A percentile compares a stretch with the other conserved stretches of the same genome.
Evolutionary conservation across 2,329 filamentous ascomycete species (phyloP).

Genomic region (Elsinoe perseae): DNA sequence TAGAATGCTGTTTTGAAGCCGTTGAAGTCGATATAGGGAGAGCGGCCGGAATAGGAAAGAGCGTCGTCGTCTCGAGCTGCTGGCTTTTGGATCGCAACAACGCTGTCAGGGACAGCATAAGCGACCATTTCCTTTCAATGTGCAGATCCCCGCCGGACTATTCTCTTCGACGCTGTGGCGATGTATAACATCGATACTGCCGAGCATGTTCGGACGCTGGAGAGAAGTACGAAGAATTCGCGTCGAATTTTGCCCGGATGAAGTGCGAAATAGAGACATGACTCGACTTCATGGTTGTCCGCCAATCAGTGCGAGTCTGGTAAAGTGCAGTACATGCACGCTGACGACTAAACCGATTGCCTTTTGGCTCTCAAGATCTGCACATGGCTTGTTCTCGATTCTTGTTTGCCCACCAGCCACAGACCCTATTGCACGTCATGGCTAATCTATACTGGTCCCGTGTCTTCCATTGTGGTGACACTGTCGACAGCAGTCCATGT

Average conservation of each 20-base stretch:
- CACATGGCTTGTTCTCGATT: background rate
- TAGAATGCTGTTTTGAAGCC: background rate
- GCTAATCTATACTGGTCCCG: background rate
- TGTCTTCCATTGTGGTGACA: background rate
- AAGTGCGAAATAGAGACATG: background rate
- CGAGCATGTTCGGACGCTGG: background rate
- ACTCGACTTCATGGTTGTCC: background rate
- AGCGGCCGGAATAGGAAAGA: background rate
- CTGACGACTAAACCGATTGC: background rate
- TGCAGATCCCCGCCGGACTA: background rate
- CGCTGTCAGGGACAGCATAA: background rate
- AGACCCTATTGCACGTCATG: background rate
- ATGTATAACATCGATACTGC: background rate
- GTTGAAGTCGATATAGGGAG: conserved; percentile 4
- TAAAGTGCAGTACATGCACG: background rate
- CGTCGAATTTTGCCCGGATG: background rate
- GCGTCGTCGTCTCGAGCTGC: background rate
- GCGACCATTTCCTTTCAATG: background rate
- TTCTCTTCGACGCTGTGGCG: background rate
- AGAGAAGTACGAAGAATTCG: background rate
- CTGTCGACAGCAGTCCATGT: background rate
- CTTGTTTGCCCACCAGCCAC: conserved; percentile 9
- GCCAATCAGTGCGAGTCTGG: background rate
- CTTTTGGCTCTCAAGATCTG: conserved; percentile 2
- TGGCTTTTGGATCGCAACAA: background rate